These are phyloP conservation scores for Leishmania arabica DNA, from an alignment of 208 protist species.

Conservation along the genomic window DNA sequence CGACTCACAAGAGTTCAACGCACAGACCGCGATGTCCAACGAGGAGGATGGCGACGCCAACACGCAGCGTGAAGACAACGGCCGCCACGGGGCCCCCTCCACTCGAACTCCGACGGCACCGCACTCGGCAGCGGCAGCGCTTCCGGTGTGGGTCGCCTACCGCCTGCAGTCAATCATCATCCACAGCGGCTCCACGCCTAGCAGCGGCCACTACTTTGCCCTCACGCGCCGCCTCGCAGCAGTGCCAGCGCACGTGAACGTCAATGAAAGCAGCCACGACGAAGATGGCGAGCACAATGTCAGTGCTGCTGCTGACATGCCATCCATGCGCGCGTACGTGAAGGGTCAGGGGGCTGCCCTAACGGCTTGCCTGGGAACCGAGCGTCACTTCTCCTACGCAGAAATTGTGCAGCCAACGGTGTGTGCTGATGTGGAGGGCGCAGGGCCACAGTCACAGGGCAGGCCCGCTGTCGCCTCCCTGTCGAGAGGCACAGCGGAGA, in stretches of 20 bases:
- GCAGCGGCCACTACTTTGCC: conserved; percentile 72
- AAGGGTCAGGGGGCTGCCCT: conserved; percentile 10
- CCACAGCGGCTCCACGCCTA: conserved; percentile 67
- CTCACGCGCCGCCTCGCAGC: conserved; percentile 11
- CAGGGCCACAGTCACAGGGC: background rate
- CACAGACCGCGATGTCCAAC: background rate
- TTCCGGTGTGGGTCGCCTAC: conserved; percentile 41
- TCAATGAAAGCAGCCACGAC: background rate
- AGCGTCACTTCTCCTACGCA: background rate
- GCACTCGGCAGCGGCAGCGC: background rate
- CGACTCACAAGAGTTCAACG: background rate
- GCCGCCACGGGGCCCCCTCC: background rate
- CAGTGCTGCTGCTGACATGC: background rate
- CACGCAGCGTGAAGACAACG: background rate
- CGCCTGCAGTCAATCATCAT: conserved; percentile 57
- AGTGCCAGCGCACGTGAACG: background rate
- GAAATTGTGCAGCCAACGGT: background rate
- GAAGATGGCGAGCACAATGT: background rate
- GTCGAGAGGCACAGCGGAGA: background rate
- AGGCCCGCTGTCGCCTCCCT: background rate
- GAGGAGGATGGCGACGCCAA: background rate
- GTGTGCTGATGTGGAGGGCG: background rate
- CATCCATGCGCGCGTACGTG: conserved; percentile 7
- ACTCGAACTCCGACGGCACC: background rate
- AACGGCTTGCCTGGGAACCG: background rate